These are phyloP conservation scores for Fusarium penzigii DNA, from an alignment of 2,329 filamentous ascomycete genomes.

Conservation along the genomic window DNA sequence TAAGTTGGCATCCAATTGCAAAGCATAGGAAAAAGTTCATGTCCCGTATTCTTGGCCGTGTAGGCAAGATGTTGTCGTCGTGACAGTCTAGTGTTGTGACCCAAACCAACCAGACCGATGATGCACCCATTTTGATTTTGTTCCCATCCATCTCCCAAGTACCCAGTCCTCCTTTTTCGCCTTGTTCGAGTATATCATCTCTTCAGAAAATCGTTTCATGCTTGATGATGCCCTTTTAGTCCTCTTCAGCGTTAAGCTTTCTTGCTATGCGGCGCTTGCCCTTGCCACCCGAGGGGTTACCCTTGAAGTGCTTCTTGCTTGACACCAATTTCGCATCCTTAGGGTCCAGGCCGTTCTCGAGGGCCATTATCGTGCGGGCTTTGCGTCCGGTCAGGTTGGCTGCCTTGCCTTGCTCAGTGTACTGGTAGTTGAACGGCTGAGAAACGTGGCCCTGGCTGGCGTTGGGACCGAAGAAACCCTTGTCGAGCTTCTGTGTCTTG, in stretches of 20 bases:
- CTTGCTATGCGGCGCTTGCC: slow-evolving; percentile 41
- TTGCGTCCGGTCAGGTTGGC: slow-evolving; percentile 76
- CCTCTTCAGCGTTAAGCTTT: slow-evolving; percentile 20
- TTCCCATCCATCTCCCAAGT: neutral
- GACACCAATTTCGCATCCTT: slow-evolving; percentile 67
- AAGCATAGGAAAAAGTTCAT: neutral
- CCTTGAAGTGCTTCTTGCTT: slow-evolving; percentile 94
- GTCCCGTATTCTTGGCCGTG: neutral
- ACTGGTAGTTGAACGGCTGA: slow-evolving; percentile 88
- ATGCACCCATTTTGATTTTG: neutral
- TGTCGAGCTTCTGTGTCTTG: slow-evolving; percentile 79
- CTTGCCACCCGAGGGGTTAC: slow-evolving; percentile 62
- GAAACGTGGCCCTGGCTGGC: slow-evolving; percentile 66
- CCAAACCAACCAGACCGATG: neutral
- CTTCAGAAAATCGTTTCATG: neutral
- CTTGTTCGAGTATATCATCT: neutral
- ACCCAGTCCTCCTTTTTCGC: neutral
- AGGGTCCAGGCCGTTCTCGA: slow-evolving; percentile 83
- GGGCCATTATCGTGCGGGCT: slow-evolving; percentile 73
- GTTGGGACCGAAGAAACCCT: slow-evolving; percentile 79
- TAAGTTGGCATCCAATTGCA: neutral
- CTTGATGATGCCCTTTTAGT: slow-evolving; percentile 10
- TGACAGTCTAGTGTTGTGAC: neutral
- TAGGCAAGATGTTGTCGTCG: neutral
- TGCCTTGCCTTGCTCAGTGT: slow-evolving; percentile 72